These are phyloP conservation scores for Carex arenaria DNA, from an alignment of 202 grass and related monocot species.

Conservation along the genomic window DNA sequence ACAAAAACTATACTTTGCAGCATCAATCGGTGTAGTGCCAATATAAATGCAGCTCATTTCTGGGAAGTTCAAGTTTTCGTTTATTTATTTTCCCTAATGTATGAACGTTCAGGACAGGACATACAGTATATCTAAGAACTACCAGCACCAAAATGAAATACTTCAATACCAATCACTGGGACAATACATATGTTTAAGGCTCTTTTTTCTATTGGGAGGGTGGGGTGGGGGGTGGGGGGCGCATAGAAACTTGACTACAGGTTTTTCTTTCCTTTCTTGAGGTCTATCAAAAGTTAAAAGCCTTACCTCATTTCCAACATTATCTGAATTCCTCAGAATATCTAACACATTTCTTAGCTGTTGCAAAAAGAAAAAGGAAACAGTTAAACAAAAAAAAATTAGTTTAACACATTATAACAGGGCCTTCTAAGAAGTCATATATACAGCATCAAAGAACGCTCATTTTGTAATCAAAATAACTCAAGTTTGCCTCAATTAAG, in stretches of 20 bases:
- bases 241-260: background rate
- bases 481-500: background rate
- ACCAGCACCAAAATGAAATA: background rate
- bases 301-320: slow-evolving; percentile 27
- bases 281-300: slow-evolving; percentile 1
- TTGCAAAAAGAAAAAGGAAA: slow-evolving; percentile 25
- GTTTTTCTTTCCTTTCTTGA: slow-evolving; percentile 2
- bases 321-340: slow-evolving; percentile 23
- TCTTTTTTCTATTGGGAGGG: background rate
- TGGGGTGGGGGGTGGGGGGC: background rate
- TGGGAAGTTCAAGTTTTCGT: background rate
- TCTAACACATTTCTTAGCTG: slow-evolving; percentile 32
- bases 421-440: background rate
- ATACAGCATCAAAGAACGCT: background rate
- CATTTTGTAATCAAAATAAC: background rate
- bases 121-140: background rate
- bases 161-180: background rate
- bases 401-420: background rate
- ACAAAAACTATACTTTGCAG: background rate
- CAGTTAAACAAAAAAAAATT: background rate
- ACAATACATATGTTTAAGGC: background rate
- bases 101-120: background rate
- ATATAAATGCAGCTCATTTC: background rate
- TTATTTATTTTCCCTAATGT: background rate
- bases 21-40: background rate